Evolutionary conservation across 208 protist genomes (phyloP).

Genomic region (Leptomonas seymouri): DNA sequence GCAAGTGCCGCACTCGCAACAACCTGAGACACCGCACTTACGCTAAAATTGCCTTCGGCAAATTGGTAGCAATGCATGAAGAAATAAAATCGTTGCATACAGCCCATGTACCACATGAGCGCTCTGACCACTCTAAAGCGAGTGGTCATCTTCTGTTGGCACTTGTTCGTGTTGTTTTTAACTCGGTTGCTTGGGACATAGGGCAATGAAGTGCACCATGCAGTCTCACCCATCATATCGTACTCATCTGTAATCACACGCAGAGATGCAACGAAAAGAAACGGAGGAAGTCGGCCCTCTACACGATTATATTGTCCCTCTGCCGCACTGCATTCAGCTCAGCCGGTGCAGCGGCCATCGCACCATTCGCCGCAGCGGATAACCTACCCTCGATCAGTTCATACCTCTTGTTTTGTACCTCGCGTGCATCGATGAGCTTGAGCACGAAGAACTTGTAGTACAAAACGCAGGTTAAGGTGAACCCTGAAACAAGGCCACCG

Average conservation of each 20-base stretch:
- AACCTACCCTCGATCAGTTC: constrained; percentile 41
- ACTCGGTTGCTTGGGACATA: too few species aligned
- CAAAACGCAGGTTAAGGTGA: constrained; percentile 32
- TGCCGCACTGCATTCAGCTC: neutral
- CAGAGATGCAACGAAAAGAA: neutral
- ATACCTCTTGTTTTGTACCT: constrained; percentile 35
- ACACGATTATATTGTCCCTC: neutral
- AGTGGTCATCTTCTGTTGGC: too few species aligned
- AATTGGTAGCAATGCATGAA: too few species aligned
- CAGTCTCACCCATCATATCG: too few species aligned
- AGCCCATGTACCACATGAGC: too few species aligned
- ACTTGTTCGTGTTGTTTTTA: too few species aligned
- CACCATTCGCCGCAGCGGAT: constrained; percentile 17
- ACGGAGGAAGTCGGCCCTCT: neutral
- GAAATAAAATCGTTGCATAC: too few species aligned
- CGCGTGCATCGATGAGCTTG: constrained; percentile 46
- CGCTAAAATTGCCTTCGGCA: too few species aligned
- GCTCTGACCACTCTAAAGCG: too few species aligned
- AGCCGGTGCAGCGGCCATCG: constrained; percentile 18
- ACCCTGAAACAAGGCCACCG: constrained; percentile 51
- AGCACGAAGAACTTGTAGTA: constrained; percentile 69
- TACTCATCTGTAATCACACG: neutral
- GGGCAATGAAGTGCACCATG: too few species aligned
- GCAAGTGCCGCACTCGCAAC: too few species aligned
- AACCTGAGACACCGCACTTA: too few species aligned